Conservation (phyloP, 2,329 filamentous ascomycete species). For the Phoma sp. region DNA sequence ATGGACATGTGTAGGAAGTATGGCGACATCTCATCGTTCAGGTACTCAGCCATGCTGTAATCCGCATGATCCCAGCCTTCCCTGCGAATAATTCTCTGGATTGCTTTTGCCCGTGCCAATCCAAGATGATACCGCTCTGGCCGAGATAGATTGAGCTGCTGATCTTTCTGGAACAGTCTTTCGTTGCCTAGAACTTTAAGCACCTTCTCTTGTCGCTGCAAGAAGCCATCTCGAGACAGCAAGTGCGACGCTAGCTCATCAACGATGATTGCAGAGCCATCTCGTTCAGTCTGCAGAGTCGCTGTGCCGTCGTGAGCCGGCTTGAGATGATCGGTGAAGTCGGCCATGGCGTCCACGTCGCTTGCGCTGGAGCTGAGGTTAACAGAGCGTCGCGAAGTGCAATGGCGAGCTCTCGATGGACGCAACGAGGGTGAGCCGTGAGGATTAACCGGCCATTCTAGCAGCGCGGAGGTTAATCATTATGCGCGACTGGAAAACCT, state of each 20-base stretch:
- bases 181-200: conserved; percentile 54
- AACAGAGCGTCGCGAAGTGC: conserved; percentile 13
- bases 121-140: conserved; percentile 61
- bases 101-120: conserved; percentile 59
- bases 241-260: conserved; percentile 56
- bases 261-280: conserved; percentile 52
- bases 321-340: conserved; percentile 58
- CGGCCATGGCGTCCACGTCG: conserved; percentile 46
- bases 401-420: conserved; percentile 11
- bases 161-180: conserved; percentile 58
- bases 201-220: conserved; percentile 56
- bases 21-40: conserved; percentile 61
- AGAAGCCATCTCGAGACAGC: conserved; percentile 55
- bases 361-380: conserved; percentile 13
- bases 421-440: conserved; percentile 1
- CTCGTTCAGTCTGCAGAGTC: conserved; percentile 55
- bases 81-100: conserved; percentile 54
- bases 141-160: conserved; percentile 59
- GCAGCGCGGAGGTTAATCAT: conserved; percentile 16
- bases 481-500: conserved; percentile 15
- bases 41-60: conserved; percentile 59
- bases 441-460: conserved; percentile 4
- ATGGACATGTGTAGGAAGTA: conserved; percentile 60
- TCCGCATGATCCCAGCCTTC: conserved; percentile 59
- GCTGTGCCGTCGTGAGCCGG: conserved; percentile 56